Evolutionary conservation across 2,329 filamentous ascomycete species (phyloP).

Genomic region (Colletotrichum lupini): DNA sequence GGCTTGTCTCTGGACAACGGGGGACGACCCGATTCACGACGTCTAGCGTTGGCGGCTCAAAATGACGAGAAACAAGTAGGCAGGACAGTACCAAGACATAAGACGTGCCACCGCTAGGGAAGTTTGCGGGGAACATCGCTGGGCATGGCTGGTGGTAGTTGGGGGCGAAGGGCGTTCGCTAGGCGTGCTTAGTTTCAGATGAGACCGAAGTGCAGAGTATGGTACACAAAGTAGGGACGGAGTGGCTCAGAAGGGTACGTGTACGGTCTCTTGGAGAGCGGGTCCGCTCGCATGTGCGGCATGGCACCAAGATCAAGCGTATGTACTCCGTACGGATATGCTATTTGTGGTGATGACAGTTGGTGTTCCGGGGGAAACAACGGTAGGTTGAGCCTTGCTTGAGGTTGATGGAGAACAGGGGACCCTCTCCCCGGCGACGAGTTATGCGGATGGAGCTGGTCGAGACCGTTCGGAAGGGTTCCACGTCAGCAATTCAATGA

Average conservation of each 20-base stretch:
- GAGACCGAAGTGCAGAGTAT: slow-evolving; percentile 18
- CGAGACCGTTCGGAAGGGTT: slow-evolving; percentile 18
- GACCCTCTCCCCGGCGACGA: slow-evolving; percentile 11
- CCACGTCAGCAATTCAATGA: slow-evolving; percentile 9
- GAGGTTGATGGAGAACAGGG: slow-evolving; percentile 13
- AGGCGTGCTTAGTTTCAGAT: slow-evolving; percentile 31
- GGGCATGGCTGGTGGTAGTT: not conserved
- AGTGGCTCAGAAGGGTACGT: slow-evolving; percentile 26
- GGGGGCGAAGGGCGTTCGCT: slow-evolving; percentile 12
- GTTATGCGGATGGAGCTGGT: slow-evolving; percentile 22
- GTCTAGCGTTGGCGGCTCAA: slow-evolving; percentile 6
- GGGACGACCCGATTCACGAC: slow-evolving; percentile 8
- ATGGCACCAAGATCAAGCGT: not conserved
- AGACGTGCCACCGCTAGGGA: slow-evolving; percentile 10
- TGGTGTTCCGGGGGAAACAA: not conserved
- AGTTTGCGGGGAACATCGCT: slow-evolving; percentile 31
- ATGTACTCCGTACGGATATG: not conserved
- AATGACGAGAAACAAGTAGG: not conserved
- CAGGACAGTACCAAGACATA: slow-evolving; percentile 12
- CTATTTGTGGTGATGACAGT: slow-evolving; percentile 21
- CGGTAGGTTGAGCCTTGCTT: slow-evolving; percentile 1
- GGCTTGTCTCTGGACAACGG: not conserved
- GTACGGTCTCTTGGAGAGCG: not conserved
- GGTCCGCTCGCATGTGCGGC: slow-evolving; percentile 5
- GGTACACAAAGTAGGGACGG: slow-evolving; percentile 21